A percentile compares a stretch with the other conserved stretches of the same genome.
phyloP scores from a whole-genome alignment of 1,284 basidiomycete genomes.

The Cryptococcus sp. region DNA sequence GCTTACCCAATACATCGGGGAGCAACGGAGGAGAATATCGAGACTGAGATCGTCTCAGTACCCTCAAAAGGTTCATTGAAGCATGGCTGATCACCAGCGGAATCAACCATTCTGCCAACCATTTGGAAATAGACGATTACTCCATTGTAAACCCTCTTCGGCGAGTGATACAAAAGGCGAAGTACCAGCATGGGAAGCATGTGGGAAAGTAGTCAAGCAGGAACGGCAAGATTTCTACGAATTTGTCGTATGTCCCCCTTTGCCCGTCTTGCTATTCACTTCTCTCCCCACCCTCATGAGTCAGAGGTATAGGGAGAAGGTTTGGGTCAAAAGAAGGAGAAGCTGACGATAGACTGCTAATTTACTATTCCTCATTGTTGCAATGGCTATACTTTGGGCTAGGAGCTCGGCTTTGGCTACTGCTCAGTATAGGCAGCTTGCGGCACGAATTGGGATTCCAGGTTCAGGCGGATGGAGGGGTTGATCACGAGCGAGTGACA shows the following conservation, averaged over 20 bases:
- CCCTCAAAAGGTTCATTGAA: too few species aligned
- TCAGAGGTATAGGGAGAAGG: too few species aligned
- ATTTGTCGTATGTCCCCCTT: slow-evolving; percentile 60
- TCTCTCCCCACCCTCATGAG: too few species aligned
- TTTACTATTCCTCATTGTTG: slow-evolving; percentile 62
- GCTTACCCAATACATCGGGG: too few species aligned
- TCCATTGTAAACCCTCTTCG: slow-evolving; percentile 63
- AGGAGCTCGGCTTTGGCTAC: slow-evolving; percentile 64
- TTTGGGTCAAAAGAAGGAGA: neutral
- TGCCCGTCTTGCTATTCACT: neutral
- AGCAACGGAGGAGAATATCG: too few species aligned
- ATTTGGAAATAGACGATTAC: slow-evolving; percentile 78
- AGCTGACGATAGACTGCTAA: slow-evolving; percentile 54
- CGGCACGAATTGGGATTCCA: slow-evolving; percentile 63
- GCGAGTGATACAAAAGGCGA: slow-evolving; percentile 52
- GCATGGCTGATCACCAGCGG: slow-evolving; percentile 54
- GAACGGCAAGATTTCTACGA: slow-evolving; percentile 83
- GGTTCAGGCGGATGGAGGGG: slow-evolving; percentile 25
- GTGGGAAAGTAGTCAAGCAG: slow-evolving; percentile 69
- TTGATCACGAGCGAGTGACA: neutral
- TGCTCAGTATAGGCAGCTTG: slow-evolving; percentile 71
- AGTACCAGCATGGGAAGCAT: slow-evolving; percentile 80
- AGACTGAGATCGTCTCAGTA: too few species aligned
- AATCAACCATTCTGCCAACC: slow-evolving; percentile 83
- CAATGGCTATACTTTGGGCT: slow-evolving; percentile 61